Conservation (phyloP, 345 rosid species). For the Lepidium didymum region DNA sequence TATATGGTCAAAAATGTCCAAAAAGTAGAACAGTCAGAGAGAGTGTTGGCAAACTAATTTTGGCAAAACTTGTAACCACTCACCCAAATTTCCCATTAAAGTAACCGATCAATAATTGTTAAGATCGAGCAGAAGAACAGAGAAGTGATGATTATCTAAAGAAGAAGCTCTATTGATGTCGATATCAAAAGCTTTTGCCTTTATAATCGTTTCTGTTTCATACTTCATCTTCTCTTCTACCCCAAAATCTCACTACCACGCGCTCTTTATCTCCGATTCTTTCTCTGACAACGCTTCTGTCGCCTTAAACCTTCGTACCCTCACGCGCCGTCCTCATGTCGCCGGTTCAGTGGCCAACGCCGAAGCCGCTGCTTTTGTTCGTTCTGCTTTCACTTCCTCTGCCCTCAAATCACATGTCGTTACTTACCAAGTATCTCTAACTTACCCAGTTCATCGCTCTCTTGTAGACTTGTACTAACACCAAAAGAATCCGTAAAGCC, state of each 20-base stretch:
- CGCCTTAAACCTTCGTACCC: conserved; percentile 52
- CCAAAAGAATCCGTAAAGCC: conserved; percentile 25
- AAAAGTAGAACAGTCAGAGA: no score
- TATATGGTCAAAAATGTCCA: no score
- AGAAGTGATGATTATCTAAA: background rate
- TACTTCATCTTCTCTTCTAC: conserved; percentile 21
- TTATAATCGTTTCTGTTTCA: conserved; percentile 36
- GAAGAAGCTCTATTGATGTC: conserved; percentile 23
- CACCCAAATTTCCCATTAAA: no score
- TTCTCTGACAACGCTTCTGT: conserved; percentile 58
- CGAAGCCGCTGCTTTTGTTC: conserved; percentile 57
- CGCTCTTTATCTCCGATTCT: conserved; percentile 46
- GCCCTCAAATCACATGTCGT: conserved; percentile 32
- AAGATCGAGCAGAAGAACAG: no score
- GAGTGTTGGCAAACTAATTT: no score
- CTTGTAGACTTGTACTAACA: conserved; percentile 37
- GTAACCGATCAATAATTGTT: background rate
- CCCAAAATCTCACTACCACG: conserved; percentile 47
- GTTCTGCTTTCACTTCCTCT: conserved; percentile 41
- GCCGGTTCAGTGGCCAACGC: conserved; percentile 80
- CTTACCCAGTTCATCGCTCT: conserved; percentile 66
- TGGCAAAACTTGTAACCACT: no score
- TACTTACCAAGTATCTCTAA: conserved; percentile 54
- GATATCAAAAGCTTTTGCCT: conserved; percentile 23
- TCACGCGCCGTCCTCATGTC: conserved; percentile 74